Evolutionary conservation across 352 stramenopile genomes (phyloP).

Genomic region (Phytophthora ohioensis): DNA sequence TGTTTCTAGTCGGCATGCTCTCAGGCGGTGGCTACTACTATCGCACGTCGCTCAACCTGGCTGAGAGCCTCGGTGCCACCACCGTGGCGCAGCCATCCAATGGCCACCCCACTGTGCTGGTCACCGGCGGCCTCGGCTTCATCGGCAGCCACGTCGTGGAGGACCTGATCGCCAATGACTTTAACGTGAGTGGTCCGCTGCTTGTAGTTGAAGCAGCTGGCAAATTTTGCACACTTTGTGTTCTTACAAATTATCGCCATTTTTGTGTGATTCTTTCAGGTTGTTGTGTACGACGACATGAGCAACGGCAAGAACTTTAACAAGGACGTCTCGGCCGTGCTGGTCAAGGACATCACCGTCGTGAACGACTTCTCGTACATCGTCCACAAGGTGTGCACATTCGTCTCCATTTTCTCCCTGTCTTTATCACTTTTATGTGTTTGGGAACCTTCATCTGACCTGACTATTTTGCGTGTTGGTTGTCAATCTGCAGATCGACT

Average conservation of each 20-base stretch:
- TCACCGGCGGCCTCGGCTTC: conserved; percentile 84
- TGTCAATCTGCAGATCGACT: conserved; percentile 63
- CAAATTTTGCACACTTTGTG: conserved; percentile 1
- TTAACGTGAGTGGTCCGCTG: conserved; percentile 55
- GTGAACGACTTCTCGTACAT: conserved; percentile 82
- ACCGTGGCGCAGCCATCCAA: conserved; percentile 32
- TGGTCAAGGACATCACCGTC: conserved; percentile 86
- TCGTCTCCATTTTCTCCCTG: conserved; percentile 26
- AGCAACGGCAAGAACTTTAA: conserved; percentile 90
- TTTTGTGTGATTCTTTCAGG: conserved; percentile 36
- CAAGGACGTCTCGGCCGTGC: conserved; percentile 65
- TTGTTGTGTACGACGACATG: conserved; percentile 89
- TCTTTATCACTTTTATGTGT: conserved; percentile 24
- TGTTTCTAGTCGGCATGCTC: conserved; percentile 73
- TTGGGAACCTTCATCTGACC: conserved; percentile 27
- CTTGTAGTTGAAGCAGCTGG: not conserved
- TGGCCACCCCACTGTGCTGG: conserved; percentile 65
- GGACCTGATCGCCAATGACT: conserved; percentile 75
- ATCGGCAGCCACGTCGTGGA: conserved; percentile 88
- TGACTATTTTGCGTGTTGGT: conserved; percentile 14
- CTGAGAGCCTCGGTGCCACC: conserved; percentile 31
- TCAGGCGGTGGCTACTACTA: conserved; percentile 73
- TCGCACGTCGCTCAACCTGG: conserved; percentile 39
- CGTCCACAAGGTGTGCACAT: conserved; percentile 68
- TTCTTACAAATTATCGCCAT: conserved; percentile 8